Conservation (phyloP, 1,139 yeast genomes). For the Casaregolazyma suthepensis region DNA sequence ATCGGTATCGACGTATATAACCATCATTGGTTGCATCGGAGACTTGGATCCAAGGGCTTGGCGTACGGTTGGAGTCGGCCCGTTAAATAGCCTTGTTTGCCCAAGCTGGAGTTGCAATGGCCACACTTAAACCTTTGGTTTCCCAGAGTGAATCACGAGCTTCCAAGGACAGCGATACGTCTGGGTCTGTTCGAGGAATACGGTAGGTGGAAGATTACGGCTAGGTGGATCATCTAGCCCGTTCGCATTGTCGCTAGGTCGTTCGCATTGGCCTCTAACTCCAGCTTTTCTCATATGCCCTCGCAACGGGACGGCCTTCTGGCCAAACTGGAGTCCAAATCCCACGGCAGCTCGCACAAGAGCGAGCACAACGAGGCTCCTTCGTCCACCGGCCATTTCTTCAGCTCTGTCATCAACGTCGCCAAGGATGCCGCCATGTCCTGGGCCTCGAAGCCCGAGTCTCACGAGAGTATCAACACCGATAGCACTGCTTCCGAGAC, state of each 20-base stretch:
- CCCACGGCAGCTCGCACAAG: not conserved
- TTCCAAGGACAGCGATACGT: not conserved
- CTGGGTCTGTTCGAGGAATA: not conserved
- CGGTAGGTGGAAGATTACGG: not conserved
- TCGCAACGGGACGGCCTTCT: not conserved
- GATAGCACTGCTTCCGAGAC: constrained; percentile 30
- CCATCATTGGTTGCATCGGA: not conserved
- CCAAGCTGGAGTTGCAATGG: not conserved
- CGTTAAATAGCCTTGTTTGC: not conserved
- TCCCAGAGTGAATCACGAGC: not conserved
- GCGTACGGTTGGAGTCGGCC: not conserved
- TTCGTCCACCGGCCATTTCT: constrained; percentile 29
- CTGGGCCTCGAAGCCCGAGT: constrained; percentile 10
- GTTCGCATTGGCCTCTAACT: not conserved
- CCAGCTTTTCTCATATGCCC: not conserved
- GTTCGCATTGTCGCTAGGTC: too few relatives aligned
- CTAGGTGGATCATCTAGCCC: too few relatives aligned
- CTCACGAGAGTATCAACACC: constrained; percentile 8
- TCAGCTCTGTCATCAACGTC: constrained; percentile 26
- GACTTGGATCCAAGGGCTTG: not conserved
- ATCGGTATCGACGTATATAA: not conserved
- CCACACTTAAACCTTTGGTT: not conserved
- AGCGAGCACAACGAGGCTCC: not conserved
- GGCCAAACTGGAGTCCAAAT: not conserved
- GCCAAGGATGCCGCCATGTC: constrained; percentile 32